Conservation (phyloP, 139 green algal species). For the Picochlorum costavermella region DNA sequence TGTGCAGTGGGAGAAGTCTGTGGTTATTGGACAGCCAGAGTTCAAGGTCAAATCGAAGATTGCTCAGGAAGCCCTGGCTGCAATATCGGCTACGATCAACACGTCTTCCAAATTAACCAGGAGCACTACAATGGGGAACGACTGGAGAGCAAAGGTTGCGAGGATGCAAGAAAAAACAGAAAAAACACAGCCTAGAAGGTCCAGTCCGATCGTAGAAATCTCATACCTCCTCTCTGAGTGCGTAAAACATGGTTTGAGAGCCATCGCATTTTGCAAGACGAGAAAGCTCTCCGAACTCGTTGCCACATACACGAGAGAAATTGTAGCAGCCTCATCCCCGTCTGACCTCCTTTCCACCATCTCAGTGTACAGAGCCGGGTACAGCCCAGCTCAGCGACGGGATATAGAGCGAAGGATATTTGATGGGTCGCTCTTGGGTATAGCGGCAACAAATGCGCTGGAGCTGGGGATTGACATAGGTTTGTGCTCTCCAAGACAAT, state of each 20-base stretch:
- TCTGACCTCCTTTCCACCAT: slow-evolving; percentile 42
- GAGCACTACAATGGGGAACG: neutral
- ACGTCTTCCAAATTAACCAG: neutral
- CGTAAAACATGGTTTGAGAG: slow-evolving; percentile 67
- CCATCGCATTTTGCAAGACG: slow-evolving; percentile 93
- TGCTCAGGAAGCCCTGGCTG: neutral
- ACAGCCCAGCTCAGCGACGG: slow-evolving; percentile 53
- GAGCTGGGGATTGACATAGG: slow-evolving; percentile 93
- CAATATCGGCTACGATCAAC: neutral
- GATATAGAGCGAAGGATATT: slow-evolving; percentile 59
- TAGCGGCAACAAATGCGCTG: slow-evolving; percentile 91
- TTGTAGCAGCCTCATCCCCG: slow-evolving; percentile 55
- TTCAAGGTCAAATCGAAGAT: neutral
- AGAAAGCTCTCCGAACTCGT: slow-evolving; percentile 96
- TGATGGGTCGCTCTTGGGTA: slow-evolving; percentile 44
- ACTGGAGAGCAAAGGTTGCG: neutral
- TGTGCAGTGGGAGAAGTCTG: neutral
- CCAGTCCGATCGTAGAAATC: slow-evolving; percentile 84
- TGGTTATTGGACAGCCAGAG: neutral
- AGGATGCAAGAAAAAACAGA: neutral
- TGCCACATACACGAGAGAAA: slow-evolving; percentile 70
- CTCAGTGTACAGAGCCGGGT: slow-evolving; percentile 58
- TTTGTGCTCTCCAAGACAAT: neutral
- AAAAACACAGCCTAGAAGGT: neutral
- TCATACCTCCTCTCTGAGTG: slow-evolving; percentile 40